Evolutionary conservation across 441 rosid genomes (phyloP).

Genomic region (Pelargonium exstipulatum): DNA sequence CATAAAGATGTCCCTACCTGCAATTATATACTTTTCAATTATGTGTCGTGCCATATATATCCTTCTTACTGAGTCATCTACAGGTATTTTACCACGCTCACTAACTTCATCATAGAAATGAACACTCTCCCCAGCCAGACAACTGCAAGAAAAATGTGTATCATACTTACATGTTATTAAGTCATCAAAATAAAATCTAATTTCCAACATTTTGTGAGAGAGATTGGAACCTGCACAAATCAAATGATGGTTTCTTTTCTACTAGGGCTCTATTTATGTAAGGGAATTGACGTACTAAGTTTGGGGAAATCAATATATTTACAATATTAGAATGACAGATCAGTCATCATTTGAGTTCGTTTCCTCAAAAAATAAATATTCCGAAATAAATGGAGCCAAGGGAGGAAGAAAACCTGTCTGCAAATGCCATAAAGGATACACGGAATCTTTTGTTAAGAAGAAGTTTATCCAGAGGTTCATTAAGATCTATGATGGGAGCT

Average conservation of each 20-base stretch:
- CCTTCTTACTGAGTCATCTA: slow-evolving; percentile 56
- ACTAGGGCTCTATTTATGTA: too few relatives aligned
- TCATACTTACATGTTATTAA: too few relatives aligned
- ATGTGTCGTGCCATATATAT: slow-evolving; percentile 92
- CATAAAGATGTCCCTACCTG: slow-evolving; percentile 43
- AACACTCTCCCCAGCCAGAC: slow-evolving; percentile 86
- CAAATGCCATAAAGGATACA: slow-evolving; percentile 79
- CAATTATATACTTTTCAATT: slow-evolving; percentile 62
- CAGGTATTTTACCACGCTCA: slow-evolving; percentile 70
- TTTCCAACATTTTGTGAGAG: too few relatives aligned
- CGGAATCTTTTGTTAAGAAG: slow-evolving; percentile 68
- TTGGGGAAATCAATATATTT: too few relatives aligned
- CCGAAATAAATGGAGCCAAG: slow-evolving; percentile 1
- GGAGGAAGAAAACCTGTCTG: slow-evolving; percentile 51
- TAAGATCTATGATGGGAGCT: slow-evolving; percentile 41
- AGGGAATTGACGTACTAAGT: too few relatives aligned
- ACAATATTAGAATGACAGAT: too few relatives aligned
- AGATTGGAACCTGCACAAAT: background rate
- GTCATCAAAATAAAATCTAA: too few relatives aligned
- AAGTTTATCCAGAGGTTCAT: slow-evolving; percentile 77
- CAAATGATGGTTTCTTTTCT: background rate
- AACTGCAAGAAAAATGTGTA: slow-evolving; percentile 39
- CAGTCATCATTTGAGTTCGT: background rate
- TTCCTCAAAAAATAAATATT: background rate
- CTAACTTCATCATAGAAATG: slow-evolving; percentile 84